Base-by-base conservation (phyloP, 306 rosid species). In the Crotalaria pallida region DNA sequence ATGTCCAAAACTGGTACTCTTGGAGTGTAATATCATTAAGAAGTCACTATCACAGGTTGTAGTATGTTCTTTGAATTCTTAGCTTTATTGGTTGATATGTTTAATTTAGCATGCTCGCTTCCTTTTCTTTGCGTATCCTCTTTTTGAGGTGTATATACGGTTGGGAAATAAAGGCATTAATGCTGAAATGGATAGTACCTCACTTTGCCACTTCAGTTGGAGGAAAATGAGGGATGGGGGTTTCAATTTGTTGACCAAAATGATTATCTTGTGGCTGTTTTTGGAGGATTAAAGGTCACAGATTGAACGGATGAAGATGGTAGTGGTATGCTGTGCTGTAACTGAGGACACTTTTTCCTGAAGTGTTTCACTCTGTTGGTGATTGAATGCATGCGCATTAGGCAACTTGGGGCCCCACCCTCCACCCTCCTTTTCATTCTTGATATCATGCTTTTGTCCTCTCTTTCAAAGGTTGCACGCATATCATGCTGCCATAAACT, bases 381-480 rank as follows among this genome's bases (percentile, higher is more conserved):
- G 86, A 83, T 69, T 74, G 67, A 62, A 82, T 62, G 90, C 92
- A 81, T 81, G 90, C 87, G 92, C 83, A 84, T 81, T 75, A 69
- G 85, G 82, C 75, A 74, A 74, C 61, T 24, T 24, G 60, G 60
- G 95, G 91, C 48, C 88, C 96, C 82, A 80, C 86, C 27, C 36
- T 78, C 69, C 67, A 67, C 67, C 71, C 81, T 67, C 59, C 9
- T 48, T 64, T 67, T 78, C 59, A 49, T 75, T 58, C 72, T 73
- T 74, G 76, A 72, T 75, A 45, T 72, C 58, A 68, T 76, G 78
- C 77, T 41, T 62, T 84, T 77, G 65, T 82, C 86, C 78, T 84
- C 83, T 66, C 62, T 67, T 74, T 77, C 58, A 67, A 66, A 50
- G 64, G 76, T 33, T 47, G 76, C 79, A 55, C 75, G 52, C 88